Conservation (phyloP, 805 yeast genomes). For the Yarrowia deformans region DNA sequence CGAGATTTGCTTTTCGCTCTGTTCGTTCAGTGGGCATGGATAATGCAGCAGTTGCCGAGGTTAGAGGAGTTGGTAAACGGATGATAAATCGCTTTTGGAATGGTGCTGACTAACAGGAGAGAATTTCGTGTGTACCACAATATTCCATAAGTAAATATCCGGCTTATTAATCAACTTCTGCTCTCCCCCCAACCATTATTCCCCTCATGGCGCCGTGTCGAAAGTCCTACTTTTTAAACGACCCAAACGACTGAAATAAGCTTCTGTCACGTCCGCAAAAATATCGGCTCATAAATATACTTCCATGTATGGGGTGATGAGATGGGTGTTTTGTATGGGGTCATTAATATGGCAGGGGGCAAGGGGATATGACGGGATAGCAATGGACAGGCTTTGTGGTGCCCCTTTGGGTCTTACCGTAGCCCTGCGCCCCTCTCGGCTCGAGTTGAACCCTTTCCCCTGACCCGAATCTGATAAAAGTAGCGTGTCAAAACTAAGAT, state of each 20-base stretch:
- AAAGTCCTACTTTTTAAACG: neutral
- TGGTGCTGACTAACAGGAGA: too few relatives aligned
- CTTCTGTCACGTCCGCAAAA: conserved; percentile 28
- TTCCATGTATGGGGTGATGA: conserved; percentile 38
- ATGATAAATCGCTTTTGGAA: too few relatives aligned
- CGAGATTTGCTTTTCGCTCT: neutral
- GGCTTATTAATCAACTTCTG: too few relatives aligned
- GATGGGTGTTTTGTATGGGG: neutral
- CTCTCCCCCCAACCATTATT: too few relatives aligned
- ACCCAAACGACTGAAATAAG: conserved; percentile 3
- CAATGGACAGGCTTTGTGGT: too few relatives aligned
- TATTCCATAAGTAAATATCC: too few relatives aligned
- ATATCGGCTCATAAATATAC: conserved; percentile 35
- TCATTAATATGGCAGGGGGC: neutral
- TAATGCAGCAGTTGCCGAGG: conserved; percentile 13
- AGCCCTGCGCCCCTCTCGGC: neutral
- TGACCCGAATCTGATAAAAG: conserved; percentile 34
- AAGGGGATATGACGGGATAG: neutral
- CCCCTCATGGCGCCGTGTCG: too few relatives aligned
- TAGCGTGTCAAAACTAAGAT: conserved; percentile 3
- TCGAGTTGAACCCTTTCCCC: neutral
- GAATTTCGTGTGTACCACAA: too few relatives aligned
- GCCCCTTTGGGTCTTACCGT: neutral
- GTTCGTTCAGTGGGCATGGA: neutral
- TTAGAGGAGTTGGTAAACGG: neutral